phyloP scores from a whole-genome alignment of 257 asterid species.

The Buddleja alternifolia region DNA sequence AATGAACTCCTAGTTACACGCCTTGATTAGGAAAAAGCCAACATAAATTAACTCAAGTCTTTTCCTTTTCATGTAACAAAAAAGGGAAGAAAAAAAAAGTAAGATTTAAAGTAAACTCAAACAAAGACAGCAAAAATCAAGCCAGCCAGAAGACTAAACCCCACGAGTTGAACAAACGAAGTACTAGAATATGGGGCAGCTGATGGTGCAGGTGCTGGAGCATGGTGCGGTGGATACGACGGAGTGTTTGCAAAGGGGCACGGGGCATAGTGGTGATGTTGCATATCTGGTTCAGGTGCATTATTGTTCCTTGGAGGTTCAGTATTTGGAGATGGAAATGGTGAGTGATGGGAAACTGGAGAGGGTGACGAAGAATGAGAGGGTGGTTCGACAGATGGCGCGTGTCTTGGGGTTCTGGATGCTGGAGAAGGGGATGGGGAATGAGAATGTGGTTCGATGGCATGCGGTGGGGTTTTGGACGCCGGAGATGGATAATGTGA shows the following conservation, averaged over 20 bases:
- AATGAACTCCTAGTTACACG: neutral
- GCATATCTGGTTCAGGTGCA: neutral
- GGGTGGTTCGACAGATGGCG: neutral
- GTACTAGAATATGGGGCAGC: neutral
- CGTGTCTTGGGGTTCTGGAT: neutral
- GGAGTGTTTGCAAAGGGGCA: neutral
- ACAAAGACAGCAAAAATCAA: neutral
- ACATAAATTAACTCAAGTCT: too few species aligned
- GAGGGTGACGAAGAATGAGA: slow-evolving; percentile 2
- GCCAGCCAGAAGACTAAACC: neutral
- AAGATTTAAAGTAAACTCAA: neutral
- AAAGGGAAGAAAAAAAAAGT: neutral
- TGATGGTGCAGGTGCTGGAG: slow-evolving; percentile 5
- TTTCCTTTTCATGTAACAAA: neutral
- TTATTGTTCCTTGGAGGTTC: neutral
- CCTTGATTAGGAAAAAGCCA: neutral
- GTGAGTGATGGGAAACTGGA: neutral
- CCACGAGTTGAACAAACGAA: neutral
- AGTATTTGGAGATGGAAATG: neutral
- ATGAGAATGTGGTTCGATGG: neutral
- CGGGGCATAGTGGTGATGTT: neutral
- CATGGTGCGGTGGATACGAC: neutral
- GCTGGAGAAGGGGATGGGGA: neutral
- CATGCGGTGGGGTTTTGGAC: neutral
- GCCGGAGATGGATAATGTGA: neutral